phyloP scores from a whole-genome alignment of 2,329 filamentous ascomycete species.

The Ophiostoma pallidulum region DNA sequence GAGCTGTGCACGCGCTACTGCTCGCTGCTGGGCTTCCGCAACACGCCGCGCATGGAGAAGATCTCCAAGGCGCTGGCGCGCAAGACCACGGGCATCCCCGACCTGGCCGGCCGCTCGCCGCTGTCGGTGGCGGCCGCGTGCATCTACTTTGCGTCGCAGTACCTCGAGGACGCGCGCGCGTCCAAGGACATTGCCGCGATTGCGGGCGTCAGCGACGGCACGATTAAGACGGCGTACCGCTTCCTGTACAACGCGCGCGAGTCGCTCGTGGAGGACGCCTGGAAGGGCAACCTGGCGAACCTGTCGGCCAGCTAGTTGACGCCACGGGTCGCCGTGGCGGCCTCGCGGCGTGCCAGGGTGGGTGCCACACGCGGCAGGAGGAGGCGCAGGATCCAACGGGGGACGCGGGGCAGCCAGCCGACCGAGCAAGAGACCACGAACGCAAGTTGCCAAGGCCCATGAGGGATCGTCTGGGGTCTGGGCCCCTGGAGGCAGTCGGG shows the following conservation, averaged over 20 bases:
- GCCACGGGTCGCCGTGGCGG: background rate
- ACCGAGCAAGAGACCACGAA: too few species aligned
- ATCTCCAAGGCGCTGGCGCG: conserved; percentile 71
- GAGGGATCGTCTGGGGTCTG: too few species aligned
- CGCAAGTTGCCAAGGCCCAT: too few species aligned
- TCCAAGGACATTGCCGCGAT: conserved; percentile 82
- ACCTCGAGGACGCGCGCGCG: conserved; percentile 68
- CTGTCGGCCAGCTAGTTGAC: conserved; percentile 48
- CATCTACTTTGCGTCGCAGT: conserved; percentile 89
- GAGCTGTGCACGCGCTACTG: conserved; percentile 87
- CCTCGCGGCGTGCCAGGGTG: background rate
- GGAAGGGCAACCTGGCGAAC: conserved; percentile 55
- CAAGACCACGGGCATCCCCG: conserved; percentile 65
- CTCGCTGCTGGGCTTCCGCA: conserved; percentile 66
- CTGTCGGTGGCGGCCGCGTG: conserved; percentile 89
- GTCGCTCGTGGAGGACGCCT: conserved; percentile 36
- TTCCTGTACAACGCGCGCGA: conserved; percentile 68
- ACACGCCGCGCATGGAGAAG: conserved; percentile 64
- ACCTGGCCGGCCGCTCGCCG: conserved; percentile 84
- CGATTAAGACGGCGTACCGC: conserved; percentile 92
- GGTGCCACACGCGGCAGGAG: background rate
- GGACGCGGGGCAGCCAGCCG: too few species aligned
- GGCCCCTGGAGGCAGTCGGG: too few species aligned
- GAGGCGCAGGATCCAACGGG: background rate
- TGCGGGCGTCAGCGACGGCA: conserved; percentile 89